Percentiles rank a stretch among this genome's conserved stretches.
Conservation (phyloP, 345 rosid species). For the Citrus maxima region DNA sequence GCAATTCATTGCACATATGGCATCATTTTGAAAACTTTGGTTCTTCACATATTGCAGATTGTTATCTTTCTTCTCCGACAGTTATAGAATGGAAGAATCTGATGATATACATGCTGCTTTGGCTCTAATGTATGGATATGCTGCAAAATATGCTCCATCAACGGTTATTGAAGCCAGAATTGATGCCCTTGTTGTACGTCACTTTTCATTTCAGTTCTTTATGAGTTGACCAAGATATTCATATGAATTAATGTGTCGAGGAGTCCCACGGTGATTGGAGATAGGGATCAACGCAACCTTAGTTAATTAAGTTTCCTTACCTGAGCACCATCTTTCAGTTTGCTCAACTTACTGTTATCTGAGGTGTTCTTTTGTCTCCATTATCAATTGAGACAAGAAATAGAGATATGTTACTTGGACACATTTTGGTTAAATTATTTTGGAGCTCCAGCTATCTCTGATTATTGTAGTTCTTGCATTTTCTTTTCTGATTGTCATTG, state of each 20-base stretch:
- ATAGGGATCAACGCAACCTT: not conserved
- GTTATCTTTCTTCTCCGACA: constrained; percentile 74
- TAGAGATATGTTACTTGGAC: not conserved
- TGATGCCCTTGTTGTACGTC: constrained; percentile 90
- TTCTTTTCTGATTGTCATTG: not conserved
- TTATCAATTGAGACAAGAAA: not conserved
- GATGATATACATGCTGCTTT: constrained; percentile 99
- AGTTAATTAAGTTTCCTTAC: not conserved
- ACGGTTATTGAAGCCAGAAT: constrained; percentile 97
- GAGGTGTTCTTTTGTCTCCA: not conserved
- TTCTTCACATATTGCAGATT: constrained; percentile 51
- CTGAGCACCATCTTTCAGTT: not conserved
- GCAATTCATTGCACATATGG: not conserved
- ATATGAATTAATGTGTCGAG: not conserved
- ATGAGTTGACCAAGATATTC: not conserved
- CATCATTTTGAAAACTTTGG: constrained; percentile 20
- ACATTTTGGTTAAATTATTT: not conserved
- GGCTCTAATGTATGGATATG: constrained; percentile 99
- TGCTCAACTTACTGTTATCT: not conserved
- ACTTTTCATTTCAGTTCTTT: constrained; percentile 10
- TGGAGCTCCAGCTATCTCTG: not conserved
- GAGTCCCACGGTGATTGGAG: not conserved
- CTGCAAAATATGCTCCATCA: constrained; percentile 98
- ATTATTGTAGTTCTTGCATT: not conserved
- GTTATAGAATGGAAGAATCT: constrained; percentile 72